phyloP scores from a whole-genome alignment of 1,284 basidiomycete genomes.

The Tilletia walkeri region DNA sequence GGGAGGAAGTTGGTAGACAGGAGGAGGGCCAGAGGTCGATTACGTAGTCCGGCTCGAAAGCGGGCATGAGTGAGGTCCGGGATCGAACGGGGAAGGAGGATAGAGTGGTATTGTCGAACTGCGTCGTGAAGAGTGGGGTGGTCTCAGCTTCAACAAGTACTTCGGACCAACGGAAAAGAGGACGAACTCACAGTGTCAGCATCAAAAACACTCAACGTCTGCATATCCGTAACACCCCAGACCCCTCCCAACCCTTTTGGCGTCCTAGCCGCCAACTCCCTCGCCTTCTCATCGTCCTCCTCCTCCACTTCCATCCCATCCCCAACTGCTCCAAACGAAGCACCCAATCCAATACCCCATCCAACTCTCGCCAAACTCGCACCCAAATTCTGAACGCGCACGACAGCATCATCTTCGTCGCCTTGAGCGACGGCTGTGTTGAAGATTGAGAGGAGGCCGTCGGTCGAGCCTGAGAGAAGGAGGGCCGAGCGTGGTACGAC shows the following conservation, averaged over 20 bases:
- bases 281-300: constrained; percentile 24
- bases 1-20: background rate
- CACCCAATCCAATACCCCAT: constrained; percentile 29
- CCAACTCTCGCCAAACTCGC: constrained; percentile 46
- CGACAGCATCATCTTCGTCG: constrained; percentile 52
- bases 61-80: constrained; percentile 36
- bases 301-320: constrained; percentile 25
- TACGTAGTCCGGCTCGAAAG: constrained; percentile 50
- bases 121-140: background rate
- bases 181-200: constrained; percentile 32
- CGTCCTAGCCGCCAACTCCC: constrained; percentile 28
- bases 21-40: constrained; percentile 36
- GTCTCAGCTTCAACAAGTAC: background rate
- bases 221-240: constrained; percentile 53
- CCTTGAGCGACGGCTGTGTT: constrained; percentile 33
- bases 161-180: background rate
- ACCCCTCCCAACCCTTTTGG: constrained; percentile 38
- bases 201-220: constrained; percentile 49
- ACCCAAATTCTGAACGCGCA: constrained; percentile 49
- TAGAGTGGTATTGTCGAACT: constrained; percentile 34
- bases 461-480: constrained; percentile 48
- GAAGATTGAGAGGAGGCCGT: constrained; percentile 47
- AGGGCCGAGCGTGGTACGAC: constrained; percentile 25
- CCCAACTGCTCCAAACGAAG: constrained; percentile 8
- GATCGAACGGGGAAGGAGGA: constrained; percentile 25